These are phyloP conservation scores for Rubroboletus satanas DNA, from an alignment of 768 basidiomycete genomes.

Conservation along the genomic window DNA sequence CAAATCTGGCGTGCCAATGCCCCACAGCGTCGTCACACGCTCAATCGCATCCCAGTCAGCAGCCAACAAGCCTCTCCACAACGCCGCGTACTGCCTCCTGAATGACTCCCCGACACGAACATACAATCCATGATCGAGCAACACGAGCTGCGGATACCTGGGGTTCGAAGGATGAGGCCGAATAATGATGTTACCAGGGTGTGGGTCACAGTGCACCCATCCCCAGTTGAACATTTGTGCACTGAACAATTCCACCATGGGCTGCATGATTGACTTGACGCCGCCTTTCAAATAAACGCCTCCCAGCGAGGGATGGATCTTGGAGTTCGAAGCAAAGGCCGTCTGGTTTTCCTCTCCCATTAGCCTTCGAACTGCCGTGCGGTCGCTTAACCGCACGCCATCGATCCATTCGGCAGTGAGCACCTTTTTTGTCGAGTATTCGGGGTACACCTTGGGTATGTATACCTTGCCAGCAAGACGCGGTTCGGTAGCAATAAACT, in stretches of 20 bases:
- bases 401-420: slow-evolving; percentile 87
- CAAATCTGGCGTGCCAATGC: slow-evolving; percentile 65
- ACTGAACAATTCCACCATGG: slow-evolving; percentile 83
- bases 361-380: slow-evolving; percentile 48
- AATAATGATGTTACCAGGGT: slow-evolving; percentile 77
- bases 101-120: slow-evolving; percentile 67
- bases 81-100: slow-evolving; percentile 66
- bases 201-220: slow-evolving; percentile 78
- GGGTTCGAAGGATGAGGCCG: slow-evolving; percentile 39
- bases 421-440: slow-evolving; percentile 70
- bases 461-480: slow-evolving; percentile 65
- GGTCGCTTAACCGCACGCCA: slow-evolving; percentile 68
- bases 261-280: slow-evolving; percentile 67
- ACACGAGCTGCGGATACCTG: slow-evolving; percentile 57
- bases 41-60: slow-evolving; percentile 53
- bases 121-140: slow-evolving; percentile 93
- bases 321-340: neutral
- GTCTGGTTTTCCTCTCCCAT: slow-evolving; percentile 47
- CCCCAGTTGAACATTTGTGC: slow-evolving; percentile 93
- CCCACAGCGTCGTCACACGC: slow-evolving; percentile 55
- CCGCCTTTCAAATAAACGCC: slow-evolving; percentile 52
- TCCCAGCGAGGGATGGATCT: slow-evolving; percentile 9
- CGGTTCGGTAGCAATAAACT: slow-evolving; percentile 67
- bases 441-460: slow-evolving; percentile 71
- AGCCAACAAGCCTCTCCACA: slow-evolving; percentile 68